These are phyloP conservation scores for Fremontodendron californicum DNA, from an alignment of 345 rosid species.

Conservation along the genomic window DNA sequence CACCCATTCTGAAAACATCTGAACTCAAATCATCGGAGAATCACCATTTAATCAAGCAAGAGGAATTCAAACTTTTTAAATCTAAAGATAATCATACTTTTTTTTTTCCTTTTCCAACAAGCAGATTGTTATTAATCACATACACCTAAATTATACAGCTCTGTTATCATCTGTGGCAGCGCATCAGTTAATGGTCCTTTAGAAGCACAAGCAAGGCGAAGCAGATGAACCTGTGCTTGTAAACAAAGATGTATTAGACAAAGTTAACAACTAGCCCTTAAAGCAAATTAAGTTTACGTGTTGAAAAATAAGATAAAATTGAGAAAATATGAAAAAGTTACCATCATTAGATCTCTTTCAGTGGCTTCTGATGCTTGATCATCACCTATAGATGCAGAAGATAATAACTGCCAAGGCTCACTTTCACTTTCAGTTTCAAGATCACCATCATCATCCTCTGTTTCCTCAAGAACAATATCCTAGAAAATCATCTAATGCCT, in stretches of 20 bases:
- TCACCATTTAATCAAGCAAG: constrained; percentile 16
- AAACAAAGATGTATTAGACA: neutral
- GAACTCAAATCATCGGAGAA: constrained; percentile 26
- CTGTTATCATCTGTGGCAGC: constrained; percentile 62
- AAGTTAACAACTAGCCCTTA: constrained; percentile 8
- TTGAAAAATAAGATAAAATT: constrained; percentile 13
- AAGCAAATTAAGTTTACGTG: constrained; percentile 1
- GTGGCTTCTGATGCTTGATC: constrained; percentile 42
- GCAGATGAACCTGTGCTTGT: constrained; percentile 66
- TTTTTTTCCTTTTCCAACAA: neutral
- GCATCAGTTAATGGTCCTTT: constrained; percentile 64
- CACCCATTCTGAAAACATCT: constrained; percentile 70
- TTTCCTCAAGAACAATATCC: constrained; percentile 24
- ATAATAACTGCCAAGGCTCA: constrained; percentile 40
- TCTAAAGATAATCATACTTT: neutral
- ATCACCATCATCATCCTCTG: constrained; percentile 34
- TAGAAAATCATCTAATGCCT: constrained; percentile 16
- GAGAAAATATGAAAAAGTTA: constrained; percentile 20
- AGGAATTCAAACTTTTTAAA: neutral
- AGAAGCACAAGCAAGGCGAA: constrained; percentile 78
- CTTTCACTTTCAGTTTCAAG: too few relatives aligned
- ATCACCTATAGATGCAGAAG: constrained; percentile 45
- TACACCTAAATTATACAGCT: constrained; percentile 83
- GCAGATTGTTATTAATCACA: constrained; percentile 20
- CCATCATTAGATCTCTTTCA: constrained; percentile 78